phyloP scores from a whole-genome alignment of 2,329 filamentous ascomycete species.

The Ceratocystis destructans region DNA sequence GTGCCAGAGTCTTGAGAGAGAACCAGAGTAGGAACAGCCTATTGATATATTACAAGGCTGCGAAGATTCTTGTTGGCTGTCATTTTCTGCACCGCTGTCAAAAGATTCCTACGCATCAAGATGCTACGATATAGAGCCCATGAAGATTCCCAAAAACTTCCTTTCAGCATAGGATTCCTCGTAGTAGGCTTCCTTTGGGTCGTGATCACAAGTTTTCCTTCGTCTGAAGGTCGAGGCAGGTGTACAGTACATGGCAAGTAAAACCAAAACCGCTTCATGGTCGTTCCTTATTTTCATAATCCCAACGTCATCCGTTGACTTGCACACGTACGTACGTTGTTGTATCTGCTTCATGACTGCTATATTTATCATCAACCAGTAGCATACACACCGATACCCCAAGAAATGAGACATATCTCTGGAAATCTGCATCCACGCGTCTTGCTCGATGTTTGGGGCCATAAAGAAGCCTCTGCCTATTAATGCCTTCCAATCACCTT shows the following conservation, averaged over 20 bases:
- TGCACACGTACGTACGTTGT: too few relatives aligned
- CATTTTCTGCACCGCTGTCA: background rate
- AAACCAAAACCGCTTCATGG: too few relatives aligned
- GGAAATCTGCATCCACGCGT: conserved; percentile 4
- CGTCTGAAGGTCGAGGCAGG: background rate
- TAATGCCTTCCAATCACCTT: background rate
- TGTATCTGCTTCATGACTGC: background rate
- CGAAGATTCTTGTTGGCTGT: background rate
- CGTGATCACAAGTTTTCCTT: background rate
- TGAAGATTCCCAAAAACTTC: background rate
- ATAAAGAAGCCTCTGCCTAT: background rate
- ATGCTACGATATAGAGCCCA: background rate
- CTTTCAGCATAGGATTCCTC: too few relatives aligned
- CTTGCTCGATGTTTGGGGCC: background rate
- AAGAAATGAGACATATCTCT: background rate
- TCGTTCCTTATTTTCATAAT: too few relatives aligned
- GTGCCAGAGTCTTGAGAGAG: background rate
- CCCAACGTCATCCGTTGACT: too few relatives aligned
- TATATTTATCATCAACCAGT: too few relatives aligned
- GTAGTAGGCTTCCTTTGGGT: background rate
- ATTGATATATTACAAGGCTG: background rate
- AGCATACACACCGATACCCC: background rate
- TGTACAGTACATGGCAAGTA: too few relatives aligned
- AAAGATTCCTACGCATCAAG: background rate
- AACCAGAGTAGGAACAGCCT: background rate